A percentile compares a stretch with the other conserved stretches of the same genome.
Conservation (phyloP, 805 yeast genomes). For the Priceomyces melissophilus region DNA sequence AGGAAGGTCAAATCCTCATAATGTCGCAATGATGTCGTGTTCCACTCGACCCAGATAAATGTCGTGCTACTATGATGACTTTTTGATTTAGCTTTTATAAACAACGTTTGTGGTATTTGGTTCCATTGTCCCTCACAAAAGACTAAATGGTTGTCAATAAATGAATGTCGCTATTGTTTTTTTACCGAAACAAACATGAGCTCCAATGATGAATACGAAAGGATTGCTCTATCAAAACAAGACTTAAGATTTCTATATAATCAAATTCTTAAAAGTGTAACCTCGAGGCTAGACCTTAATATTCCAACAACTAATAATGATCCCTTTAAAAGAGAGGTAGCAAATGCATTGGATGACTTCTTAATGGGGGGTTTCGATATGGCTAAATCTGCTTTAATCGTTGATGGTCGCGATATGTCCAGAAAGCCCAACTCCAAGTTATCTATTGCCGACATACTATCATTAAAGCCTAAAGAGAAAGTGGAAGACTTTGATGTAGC, state of each 20-base stretch:
- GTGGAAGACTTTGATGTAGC: slow-evolving; percentile 71
- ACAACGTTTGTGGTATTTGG: background rate
- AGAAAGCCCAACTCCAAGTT: slow-evolving; percentile 11
- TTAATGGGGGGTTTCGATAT: slow-evolving; percentile 54
- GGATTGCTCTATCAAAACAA: slow-evolving; percentile 47
- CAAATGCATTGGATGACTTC: slow-evolving; percentile 41
- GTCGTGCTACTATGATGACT: background rate
- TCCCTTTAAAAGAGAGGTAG: slow-evolving; percentile 44
- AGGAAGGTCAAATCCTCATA: background rate
- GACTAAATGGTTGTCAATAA: background rate
- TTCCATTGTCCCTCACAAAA: background rate
- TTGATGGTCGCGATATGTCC: slow-evolving; percentile 52
- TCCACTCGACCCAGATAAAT: background rate
- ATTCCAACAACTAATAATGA: slow-evolving; percentile 44
- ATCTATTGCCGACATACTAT: slow-evolving; percentile 19
- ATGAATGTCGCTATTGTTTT: background rate
- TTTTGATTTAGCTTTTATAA: too few species aligned
- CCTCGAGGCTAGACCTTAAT: slow-evolving; percentile 45
- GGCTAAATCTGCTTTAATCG: slow-evolving; percentile 50
- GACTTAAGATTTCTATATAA: slow-evolving; percentile 51
- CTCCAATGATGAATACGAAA: slow-evolving; percentile 28
- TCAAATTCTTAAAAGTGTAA: slow-evolving; percentile 40
- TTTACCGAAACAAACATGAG: too few species aligned
- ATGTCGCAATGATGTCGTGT: background rate
- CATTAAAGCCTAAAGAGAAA: slow-evolving; percentile 32